A percentile compares a stretch with the other conserved stretches of the same genome.
These are phyloP conservation scores for Dendryphion nanum DNA, from an alignment of 2,329 filamentous ascomycete species.

Conservation along the genomic window DNA sequence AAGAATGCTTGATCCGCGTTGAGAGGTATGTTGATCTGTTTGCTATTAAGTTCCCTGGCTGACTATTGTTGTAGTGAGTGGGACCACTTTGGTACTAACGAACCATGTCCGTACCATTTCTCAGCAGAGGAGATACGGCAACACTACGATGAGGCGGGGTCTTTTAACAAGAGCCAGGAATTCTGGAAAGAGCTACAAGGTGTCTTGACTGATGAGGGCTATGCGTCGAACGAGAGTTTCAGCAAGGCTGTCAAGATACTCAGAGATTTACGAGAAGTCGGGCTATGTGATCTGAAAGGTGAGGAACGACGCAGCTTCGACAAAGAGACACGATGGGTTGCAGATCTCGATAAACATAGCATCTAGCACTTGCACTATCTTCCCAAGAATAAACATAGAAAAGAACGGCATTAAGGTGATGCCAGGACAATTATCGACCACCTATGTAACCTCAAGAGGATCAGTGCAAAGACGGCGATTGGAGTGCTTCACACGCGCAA, in stretches of 20 bases:
- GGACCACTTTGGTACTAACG: constrained; percentile 15
- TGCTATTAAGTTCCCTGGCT: constrained; percentile 6
- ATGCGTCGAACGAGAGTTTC: constrained; percentile 19
- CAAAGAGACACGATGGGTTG: constrained; percentile 13
- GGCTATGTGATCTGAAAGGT: constrained; percentile 9
- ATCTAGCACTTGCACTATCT: constrained; percentile 1
- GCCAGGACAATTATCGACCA: too few relatives aligned
- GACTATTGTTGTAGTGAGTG: constrained; percentile 18
- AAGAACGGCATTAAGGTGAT: too few relatives aligned
- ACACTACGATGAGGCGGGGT: constrained; percentile 19
- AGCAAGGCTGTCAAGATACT: constrained; percentile 16
- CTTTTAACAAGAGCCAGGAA: constrained; percentile 24
- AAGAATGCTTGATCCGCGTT: constrained; percentile 22
- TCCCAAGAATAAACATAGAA: constrained; percentile 2
- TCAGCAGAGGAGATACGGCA: constrained; percentile 18
- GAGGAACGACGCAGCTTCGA: constrained; percentile 14
- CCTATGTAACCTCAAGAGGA: background rate
- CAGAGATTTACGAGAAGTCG: constrained; percentile 12
- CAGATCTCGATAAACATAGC: constrained; percentile 7
- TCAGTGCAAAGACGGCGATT: constrained; percentile 1
- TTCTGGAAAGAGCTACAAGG: constrained; percentile 19
- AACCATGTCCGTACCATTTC: constrained; percentile 26
- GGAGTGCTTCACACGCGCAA: too few relatives aligned
- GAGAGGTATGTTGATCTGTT: constrained; percentile 16
- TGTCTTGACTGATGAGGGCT: constrained; percentile 23